Conservation (phyloP, 176 grass and related monocot genomes). For the Chrysopogon serrulatus region DNA sequence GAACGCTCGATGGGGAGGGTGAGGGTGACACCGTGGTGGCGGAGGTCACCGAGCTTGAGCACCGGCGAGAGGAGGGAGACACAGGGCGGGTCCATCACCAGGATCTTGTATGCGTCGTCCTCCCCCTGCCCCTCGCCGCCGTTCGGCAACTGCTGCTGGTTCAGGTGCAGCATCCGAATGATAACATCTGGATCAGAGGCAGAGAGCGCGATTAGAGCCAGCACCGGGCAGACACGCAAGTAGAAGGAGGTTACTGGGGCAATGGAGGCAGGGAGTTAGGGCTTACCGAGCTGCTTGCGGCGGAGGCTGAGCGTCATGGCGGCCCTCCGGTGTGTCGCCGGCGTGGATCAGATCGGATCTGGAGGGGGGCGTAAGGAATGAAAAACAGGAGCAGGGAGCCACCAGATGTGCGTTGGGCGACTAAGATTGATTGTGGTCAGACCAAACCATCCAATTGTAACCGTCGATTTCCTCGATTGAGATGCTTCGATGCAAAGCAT, state of each 20-base stretch:
- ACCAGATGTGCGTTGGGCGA: neutral
- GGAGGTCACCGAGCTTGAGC: constrained; percentile 70
- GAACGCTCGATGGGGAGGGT: constrained; percentile 71
- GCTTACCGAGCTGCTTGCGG: constrained; percentile 68
- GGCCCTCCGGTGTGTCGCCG: neutral
- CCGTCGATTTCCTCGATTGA: neutral
- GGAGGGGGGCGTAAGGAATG: neutral
- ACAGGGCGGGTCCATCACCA: constrained; percentile 83
- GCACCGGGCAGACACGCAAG: neutral
- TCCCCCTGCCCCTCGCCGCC: constrained; percentile 23
- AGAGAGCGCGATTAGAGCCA: neutral
- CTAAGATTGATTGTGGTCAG: constrained; percentile 8
- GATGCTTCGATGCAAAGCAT: neutral
- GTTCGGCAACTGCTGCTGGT: constrained; percentile 27
- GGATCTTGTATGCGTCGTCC: constrained; percentile 93
- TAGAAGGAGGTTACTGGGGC: neutral
- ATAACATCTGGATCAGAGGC: constrained; percentile 46
- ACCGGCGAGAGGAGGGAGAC: constrained; percentile 70
- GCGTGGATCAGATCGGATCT: constrained; percentile 34
- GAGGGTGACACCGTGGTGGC: constrained; percentile 82
- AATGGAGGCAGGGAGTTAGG: neutral
- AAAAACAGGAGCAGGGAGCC: neutral
- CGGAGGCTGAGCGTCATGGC: constrained; percentile 69
- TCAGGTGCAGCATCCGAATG: constrained; percentile 48
- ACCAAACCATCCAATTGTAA: neutral